Evolutionary conservation across 345 rosid species (phyloP), one percentile per base, ranked within the genome.

Genomic region (Gossypium thurberi): DNA sequence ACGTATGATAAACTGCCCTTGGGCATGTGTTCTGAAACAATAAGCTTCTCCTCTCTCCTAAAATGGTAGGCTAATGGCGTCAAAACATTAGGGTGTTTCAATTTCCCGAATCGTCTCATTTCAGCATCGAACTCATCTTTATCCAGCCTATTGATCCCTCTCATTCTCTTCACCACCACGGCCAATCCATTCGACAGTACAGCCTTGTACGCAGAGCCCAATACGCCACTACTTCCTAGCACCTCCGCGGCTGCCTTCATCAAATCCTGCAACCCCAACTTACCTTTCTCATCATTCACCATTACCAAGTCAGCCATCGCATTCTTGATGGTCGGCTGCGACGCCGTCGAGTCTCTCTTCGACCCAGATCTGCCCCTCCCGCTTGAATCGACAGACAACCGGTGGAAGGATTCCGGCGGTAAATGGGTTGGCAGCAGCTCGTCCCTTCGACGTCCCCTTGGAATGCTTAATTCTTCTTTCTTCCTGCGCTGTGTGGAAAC

Each of bases 201-300:
- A 0, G 98, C 98, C 83, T 90, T 94, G 26, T 94, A 94, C 5
- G 98, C 90, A 50, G 98, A 94, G 52, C 98, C 98, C 65, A 94
- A 73, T 11, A 93, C 86, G 33, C 98, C 95, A 51, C 86, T 94
- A 51, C 86, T 94, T 23, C 98, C 98, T 2, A 94, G 76, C 68
- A 90, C 95, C 78, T 92, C 97, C 0, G 98, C 98, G 0, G 95
- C 88, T 1, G 98, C 97, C 77, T 87, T 92, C 97, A 94, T 94
- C 75, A 94, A 78, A 83, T 94, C 97, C 0, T 87, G 80, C 79
- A 92, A 78, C 62, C 90, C 90, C 13, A 94, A 92, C 0, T 81
- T 56, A 25, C 89, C 93, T 77, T 80, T 94, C 3, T 92, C 97
- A 10, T 64, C 82, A 37, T 89, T 89, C 47, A 94, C 80, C 86